phyloP scores from a whole-genome alignment of 106 monocot genomes.

The Apostasia ramifera region DNA sequence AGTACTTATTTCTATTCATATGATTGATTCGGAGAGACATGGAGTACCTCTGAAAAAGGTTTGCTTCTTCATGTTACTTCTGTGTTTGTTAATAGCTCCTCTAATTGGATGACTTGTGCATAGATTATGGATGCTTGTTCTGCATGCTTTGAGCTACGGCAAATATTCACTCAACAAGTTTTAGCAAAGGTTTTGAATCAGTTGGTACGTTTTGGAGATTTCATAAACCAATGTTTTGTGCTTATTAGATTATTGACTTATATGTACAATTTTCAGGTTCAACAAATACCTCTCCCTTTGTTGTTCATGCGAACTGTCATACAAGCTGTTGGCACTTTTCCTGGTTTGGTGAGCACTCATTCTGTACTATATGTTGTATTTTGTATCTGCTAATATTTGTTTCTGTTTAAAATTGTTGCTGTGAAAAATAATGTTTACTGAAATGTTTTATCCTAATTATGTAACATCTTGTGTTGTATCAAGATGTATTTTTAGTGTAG shows the following conservation, averaged over 20 bases:
- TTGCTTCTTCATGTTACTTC: not conserved
- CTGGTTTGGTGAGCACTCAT: conserved; percentile 59
- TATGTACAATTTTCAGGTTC: conserved; percentile 41
- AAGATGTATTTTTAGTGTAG: too few relatives aligned
- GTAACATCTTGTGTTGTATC: too few relatives aligned
- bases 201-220: conserved; percentile 46
- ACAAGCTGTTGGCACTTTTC: conserved; percentile 70
- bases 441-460: too few relatives aligned
- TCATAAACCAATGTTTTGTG: conserved; percentile 4
- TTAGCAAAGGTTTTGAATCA: conserved; percentile 92
- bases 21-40: conserved; percentile 82
- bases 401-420: too few relatives aligned
- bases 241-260: not conserved
- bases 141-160: conserved; percentile 82
- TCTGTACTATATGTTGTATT: not conserved
- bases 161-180: conserved; percentile 91
- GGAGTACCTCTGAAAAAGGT: conserved; percentile 84
- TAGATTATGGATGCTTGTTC: conserved; percentile 96
- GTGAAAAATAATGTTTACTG: too few relatives aligned
- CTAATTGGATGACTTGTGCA: not conserved
- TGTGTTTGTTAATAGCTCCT: not conserved
- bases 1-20: conserved; percentile 91
- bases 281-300: conserved; percentile 95
- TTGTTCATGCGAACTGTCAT: conserved; percentile 97
- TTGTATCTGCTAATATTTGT: too few relatives aligned